Conservation (phyloP, 306 rosid species). For the Quillaja saponaria region DNA sequence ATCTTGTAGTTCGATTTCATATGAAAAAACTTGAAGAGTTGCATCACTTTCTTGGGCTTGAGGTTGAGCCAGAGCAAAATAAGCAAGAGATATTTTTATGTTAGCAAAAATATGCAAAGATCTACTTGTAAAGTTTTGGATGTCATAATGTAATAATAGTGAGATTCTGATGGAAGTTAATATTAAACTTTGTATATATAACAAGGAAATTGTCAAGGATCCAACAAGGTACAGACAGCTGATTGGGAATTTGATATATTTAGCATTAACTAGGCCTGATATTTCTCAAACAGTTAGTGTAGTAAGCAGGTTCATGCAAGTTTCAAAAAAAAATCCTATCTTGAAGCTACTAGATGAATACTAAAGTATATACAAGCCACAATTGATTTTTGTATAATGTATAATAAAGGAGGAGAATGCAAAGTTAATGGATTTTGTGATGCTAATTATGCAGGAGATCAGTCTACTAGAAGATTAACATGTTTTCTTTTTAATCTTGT, state of each 20-base stretch:
- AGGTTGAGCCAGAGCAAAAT: not conserved
- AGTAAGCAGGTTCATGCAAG: not conserved
- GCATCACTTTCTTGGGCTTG: not conserved
- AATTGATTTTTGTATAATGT: not conserved
- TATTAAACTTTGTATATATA: too few species aligned
- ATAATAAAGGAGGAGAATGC: slow-evolving; percentile 1
- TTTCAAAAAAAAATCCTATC: slow-evolving; percentile 7
- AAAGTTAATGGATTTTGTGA: not conserved
- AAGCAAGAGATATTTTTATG: not conserved
- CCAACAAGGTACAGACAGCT: too few species aligned
- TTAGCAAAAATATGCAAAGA: not conserved
- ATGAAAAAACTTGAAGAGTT: not conserved
- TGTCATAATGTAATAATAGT: too few species aligned
- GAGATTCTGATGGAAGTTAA: too few species aligned
- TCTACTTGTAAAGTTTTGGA: too few species aligned
- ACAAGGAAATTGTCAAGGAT: too few species aligned
- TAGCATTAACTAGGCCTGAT: not conserved
- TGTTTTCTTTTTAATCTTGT: slow-evolving; percentile 1
- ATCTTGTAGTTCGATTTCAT: too few species aligned
- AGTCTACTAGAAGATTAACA: not conserved
- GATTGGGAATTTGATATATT: too few species aligned
- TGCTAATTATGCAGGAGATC: slow-evolving; percentile 21
- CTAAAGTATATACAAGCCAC: not conserved
- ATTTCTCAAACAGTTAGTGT: not conserved
- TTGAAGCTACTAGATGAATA: too few species aligned